Conservation (phyloP, 148 eudicot species). For the Fagopyrum esculentum region DNA sequence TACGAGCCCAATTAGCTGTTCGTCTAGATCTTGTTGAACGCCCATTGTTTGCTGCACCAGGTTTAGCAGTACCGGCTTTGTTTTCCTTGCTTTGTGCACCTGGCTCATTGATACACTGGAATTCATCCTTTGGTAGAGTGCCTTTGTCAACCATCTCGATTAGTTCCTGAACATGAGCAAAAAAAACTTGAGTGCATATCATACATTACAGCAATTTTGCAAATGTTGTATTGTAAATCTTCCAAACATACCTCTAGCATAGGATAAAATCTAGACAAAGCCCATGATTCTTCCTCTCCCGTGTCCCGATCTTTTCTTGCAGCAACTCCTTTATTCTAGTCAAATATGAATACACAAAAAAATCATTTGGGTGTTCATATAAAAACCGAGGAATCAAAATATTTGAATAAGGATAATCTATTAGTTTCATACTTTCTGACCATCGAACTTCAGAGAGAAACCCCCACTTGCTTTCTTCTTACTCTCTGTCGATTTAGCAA, state of each 20-base stretch:
- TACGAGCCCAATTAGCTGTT: conserved; percentile 83
- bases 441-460: conserved; percentile 91
- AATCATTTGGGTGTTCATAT: neutral
- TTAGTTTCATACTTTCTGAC: conserved; percentile 50
- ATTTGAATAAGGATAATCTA: neutral
- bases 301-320: conserved; percentile 69
- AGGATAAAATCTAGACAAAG: conserved; percentile 83
- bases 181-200: neutral
- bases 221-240: no score
- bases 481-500: conserved; percentile 45
- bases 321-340: conserved; percentile 47
- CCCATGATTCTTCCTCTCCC: conserved; percentile 92
- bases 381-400: neutral
- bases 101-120: conserved; percentile 67
- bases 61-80: conserved; percentile 26
- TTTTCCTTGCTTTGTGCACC: conserved; percentile 20
- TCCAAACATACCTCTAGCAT: conserved; percentile 61
- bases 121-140: conserved; percentile 62
- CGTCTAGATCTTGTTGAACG: conserved; percentile 84
- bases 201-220: neutral
- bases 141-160: conserved; percentile 68
- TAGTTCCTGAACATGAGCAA: conserved; percentile 46
- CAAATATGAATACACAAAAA: neutral
- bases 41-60: conserved; percentile 27
- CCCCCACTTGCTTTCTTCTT: conserved; percentile 49